Conservation (phyloP, 2,329 filamentous ascomycete species). For the Sclerotinia minor region DNA sequence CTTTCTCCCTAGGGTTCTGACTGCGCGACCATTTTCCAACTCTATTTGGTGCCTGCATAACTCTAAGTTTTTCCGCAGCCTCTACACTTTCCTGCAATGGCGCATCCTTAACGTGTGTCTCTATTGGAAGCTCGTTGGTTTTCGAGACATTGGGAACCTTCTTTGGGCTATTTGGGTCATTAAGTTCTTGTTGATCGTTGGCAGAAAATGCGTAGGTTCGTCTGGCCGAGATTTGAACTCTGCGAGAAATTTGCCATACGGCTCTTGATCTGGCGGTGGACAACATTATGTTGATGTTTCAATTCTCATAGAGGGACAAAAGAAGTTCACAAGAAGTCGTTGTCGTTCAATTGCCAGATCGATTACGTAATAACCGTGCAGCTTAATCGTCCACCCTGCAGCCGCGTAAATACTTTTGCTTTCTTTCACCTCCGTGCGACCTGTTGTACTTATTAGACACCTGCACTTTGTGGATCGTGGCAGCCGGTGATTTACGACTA, state of each 20-base stretch:
- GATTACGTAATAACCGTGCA: conserved; percentile 21
- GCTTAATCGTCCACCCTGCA: conserved; percentile 21
- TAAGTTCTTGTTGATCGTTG: conserved; percentile 50
- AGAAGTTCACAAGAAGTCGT: conserved; percentile 9
- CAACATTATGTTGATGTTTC: conserved; percentile 45
- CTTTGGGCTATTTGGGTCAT: conserved; percentile 48
- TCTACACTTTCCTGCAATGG: conserved; percentile 56
- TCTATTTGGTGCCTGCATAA: conserved; percentile 81
- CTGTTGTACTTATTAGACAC: background rate
- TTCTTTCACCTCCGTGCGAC: conserved; percentile 21
- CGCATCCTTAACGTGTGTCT: conserved; percentile 52
- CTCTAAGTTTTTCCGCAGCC: conserved; percentile 40
- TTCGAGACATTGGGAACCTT: conserved; percentile 57
- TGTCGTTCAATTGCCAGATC: conserved; percentile 10
- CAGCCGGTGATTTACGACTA: background rate
- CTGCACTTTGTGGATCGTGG: background rate
- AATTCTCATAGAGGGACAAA: conserved; percentile 30
- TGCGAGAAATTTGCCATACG: conserved; percentile 44
- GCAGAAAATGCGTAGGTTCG: conserved; percentile 44
- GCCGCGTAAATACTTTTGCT: conserved; percentile 10
- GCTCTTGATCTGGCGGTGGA: conserved; percentile 46
- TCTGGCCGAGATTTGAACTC: conserved; percentile 36
- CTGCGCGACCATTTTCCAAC: conserved; percentile 77
- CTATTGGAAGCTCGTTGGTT: conserved; percentile 57
- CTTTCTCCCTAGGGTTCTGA: conserved; percentile 76